These are phyloP conservation scores for Trichoderma sp. DNA, from an alignment of 2,329 filamentous ascomycete species.

Conservation along the genomic window DNA sequence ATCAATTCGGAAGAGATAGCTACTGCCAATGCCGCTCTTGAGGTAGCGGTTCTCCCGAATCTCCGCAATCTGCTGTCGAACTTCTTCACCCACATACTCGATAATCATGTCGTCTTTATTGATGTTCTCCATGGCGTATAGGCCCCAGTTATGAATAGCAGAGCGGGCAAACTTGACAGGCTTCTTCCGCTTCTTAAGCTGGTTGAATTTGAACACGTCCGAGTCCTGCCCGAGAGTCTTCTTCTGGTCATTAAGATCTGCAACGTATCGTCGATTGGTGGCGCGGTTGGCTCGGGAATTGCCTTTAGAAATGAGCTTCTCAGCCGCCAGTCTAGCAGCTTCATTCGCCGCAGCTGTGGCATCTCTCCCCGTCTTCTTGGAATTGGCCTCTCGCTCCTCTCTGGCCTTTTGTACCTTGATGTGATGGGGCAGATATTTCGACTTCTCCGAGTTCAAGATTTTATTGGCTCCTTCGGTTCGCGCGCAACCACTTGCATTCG, in stretches of 20 bases:
- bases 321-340: conserved; percentile 70
- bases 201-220: conserved; percentile 95
- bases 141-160: conserved; percentile 97
- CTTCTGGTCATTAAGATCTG: conserved; percentile 94
- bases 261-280: conserved; percentile 91
- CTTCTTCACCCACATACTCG: conserved; percentile 97
- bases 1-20: conserved; percentile 96
- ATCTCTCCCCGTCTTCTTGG: conserved; percentile 67
- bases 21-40: conserved; percentile 94
- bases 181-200: conserved; percentile 99
- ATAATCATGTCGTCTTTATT: conserved; percentile 99
- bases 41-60: conserved; percentile 89
- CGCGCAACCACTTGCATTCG: conserved; percentile 81
- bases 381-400: conserved; percentile 83
- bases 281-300: conserved; percentile 92
- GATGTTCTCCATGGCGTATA: conserved; percentile 98
- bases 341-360: conserved; percentile 67
- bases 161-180: conserved; percentile 96
- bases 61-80: conserved; percentile 96
- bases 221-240: conserved; percentile 80
- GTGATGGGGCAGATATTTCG: conserved; percentile 95
- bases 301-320: conserved; percentile 81
- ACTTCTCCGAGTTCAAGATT: conserved; percentile 96
- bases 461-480: conserved; percentile 93
- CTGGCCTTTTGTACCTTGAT: conserved; percentile 92